phyloP scores from a whole-genome alignment of 169 alveolate species.

The Plasmodium vivax region DNA sequence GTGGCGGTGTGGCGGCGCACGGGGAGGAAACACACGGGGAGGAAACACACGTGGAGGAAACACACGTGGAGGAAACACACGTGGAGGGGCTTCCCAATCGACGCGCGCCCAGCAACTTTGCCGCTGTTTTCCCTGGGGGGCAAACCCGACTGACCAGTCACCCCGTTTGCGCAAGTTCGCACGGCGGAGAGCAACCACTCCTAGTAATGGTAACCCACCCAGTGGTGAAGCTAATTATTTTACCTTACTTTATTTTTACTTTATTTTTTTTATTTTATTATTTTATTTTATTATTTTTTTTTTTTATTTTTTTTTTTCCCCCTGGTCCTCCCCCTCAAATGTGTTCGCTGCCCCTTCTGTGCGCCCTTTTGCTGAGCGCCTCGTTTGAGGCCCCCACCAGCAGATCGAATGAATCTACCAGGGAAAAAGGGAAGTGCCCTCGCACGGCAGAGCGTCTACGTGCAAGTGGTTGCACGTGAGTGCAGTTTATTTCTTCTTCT shows the following conservation, averaged over 20 bases:
- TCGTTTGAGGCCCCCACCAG: background rate
- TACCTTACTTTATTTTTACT: too few species aligned
- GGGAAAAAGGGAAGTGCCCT: background rate
- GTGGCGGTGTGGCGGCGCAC: background rate
- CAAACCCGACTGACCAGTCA: background rate
- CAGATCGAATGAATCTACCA: background rate
- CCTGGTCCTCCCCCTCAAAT: background rate
- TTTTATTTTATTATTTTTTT: too few species aligned
- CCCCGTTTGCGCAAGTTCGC: background rate
- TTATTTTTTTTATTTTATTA: too few species aligned
- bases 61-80: background rate
- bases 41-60: background rate
- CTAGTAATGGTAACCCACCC: background rate
- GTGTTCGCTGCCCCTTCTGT: background rate
- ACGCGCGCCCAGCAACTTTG: background rate
- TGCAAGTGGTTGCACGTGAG: background rate
- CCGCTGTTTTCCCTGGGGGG: background rate
- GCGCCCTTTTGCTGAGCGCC: background rate
- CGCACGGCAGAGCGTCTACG: background rate
- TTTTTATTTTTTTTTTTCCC: too few species aligned
- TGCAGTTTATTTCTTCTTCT: background rate
- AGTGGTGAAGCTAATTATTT: background rate
- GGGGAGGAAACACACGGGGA: background rate
- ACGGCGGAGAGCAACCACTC: background rate
- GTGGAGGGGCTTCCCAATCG: too few species aligned